phyloP scores from a whole-genome alignment of 768 basidiomycete species.

The Termitomyces sp. region DNA sequence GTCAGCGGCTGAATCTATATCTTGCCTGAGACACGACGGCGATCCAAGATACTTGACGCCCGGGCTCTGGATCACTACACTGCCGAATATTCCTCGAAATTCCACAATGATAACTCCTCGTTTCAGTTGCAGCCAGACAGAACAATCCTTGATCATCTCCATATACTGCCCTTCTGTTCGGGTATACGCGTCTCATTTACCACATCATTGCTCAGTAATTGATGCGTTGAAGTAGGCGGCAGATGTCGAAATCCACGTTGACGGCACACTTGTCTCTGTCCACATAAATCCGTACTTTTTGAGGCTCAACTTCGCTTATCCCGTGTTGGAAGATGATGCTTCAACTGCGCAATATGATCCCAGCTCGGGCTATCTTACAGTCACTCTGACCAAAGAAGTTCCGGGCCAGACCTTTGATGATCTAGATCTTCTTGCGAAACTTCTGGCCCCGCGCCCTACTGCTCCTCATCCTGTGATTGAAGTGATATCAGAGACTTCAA shows the following conservation, averaged over 20 bases:
- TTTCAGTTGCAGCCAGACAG: conserved; percentile 66
- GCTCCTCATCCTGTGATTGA: conserved; percentile 45
- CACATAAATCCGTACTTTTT: conserved; percentile 85
- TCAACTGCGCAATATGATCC: conserved; percentile 76
- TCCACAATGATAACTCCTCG: conserved; percentile 69
- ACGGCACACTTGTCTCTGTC: conserved; percentile 62
- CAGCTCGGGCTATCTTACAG: conserved; percentile 67
- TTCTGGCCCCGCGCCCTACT: conserved; percentile 62
- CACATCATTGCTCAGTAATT: conserved; percentile 9
- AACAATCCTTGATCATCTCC: conserved; percentile 46
- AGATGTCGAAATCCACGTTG: conserved; percentile 76
- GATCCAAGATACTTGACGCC: not conserved
- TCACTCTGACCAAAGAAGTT: conserved; percentile 66
- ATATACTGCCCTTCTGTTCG: conserved; percentile 72
- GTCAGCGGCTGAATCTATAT: not conserved
- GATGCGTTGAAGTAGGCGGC: conserved; percentile 54
- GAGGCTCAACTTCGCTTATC: conserved; percentile 69
- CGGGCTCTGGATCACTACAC: not conserved
- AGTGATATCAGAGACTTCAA: conserved; percentile 35
- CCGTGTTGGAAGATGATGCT: conserved; percentile 60
- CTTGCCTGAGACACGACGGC: not conserved
- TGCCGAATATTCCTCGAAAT: not conserved
- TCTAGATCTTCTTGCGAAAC: conserved; percentile 71
- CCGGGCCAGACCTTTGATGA: conserved; percentile 68
- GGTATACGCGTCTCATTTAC: conserved; percentile 32